phyloP scores from a whole-genome alignment of 2,329 filamentous ascomycete genomes.

The Alternaria novae-zelandiae region DNA sequence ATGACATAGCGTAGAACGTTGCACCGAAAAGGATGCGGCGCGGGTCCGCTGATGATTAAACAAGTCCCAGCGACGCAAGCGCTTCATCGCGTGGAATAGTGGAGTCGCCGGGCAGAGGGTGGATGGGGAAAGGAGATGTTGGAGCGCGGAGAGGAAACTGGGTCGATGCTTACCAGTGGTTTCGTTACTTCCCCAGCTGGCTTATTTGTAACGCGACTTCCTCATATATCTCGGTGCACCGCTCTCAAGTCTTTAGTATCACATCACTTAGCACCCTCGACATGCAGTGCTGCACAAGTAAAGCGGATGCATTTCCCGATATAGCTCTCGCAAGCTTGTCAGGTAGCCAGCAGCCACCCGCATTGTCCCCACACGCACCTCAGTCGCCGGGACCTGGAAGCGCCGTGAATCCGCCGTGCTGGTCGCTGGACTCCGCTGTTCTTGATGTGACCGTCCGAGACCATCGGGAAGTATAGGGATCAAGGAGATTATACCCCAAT shows the following conservation, averaged over 20 bases:
- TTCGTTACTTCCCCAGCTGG: background rate
- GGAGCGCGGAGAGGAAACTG: background rate
- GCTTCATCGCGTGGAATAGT: background rate
- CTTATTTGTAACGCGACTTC: background rate
- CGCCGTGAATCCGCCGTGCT: background rate
- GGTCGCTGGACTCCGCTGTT: background rate
- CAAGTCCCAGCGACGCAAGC: background rate
- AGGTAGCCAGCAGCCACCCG: background rate
- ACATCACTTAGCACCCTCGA: background rate
- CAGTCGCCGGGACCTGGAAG: background rate
- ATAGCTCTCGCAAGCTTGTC: slow-evolving; percentile 2
- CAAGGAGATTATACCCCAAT: background rate
- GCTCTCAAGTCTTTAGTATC: background rate
- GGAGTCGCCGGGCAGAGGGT: background rate
- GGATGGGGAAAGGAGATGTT: background rate
- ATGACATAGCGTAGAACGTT: background rate
- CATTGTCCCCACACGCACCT: background rate
- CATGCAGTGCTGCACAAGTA: background rate
- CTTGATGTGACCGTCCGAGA: background rate
- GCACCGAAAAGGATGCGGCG: background rate
- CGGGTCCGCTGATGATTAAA: background rate
- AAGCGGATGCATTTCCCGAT: slow-evolving; percentile 5
- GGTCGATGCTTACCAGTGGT: background rate
- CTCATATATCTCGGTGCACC: background rate
- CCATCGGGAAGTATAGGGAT: background rate